phyloP scores from a whole-genome alignment of 768 basidiomycete species.

The Kwoniella sp. region DNA sequence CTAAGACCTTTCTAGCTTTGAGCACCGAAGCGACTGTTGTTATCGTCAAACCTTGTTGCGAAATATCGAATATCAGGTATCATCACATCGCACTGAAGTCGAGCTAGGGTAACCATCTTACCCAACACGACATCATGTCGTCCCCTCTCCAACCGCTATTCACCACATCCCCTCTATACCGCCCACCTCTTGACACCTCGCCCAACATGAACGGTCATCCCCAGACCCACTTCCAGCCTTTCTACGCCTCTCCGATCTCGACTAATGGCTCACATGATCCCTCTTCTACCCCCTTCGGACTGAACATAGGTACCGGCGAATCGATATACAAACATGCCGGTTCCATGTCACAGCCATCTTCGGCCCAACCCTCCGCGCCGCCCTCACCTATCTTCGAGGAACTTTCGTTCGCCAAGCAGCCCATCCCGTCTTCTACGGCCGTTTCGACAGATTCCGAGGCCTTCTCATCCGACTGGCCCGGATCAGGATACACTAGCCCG shows the following conservation, averaged over 20 bases:
- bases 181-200: neutral
- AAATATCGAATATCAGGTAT: neutral
- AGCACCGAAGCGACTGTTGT: too few species aligned
- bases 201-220: neutral
- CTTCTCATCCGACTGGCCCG: conserved; percentile 12
- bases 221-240: neutral
- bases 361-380: conserved; percentile 11
- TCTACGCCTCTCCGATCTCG: conserved; percentile 18
- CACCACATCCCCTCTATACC: conserved; percentile 10
- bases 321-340: neutral
- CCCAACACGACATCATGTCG: conserved; percentile 1
- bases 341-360: conserved; percentile 1
- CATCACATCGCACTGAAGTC: neutral
- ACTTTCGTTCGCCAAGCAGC: conserved; percentile 12
- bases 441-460: conserved; percentile 17
- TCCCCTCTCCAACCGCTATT: conserved; percentile 20
- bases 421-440: conserved; percentile 11
- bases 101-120: too few species aligned
- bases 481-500: neutral
- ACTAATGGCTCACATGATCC: neutral
- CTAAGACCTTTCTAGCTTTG: too few species aligned
- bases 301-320: neutral
- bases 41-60: too few species aligned
- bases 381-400: conserved; percentile 13
- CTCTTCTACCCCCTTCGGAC: neutral